Evolutionary conservation across 2,329 filamentous ascomycete species (phyloP).

Genomic region (Tolypocladium sp.): DNA sequence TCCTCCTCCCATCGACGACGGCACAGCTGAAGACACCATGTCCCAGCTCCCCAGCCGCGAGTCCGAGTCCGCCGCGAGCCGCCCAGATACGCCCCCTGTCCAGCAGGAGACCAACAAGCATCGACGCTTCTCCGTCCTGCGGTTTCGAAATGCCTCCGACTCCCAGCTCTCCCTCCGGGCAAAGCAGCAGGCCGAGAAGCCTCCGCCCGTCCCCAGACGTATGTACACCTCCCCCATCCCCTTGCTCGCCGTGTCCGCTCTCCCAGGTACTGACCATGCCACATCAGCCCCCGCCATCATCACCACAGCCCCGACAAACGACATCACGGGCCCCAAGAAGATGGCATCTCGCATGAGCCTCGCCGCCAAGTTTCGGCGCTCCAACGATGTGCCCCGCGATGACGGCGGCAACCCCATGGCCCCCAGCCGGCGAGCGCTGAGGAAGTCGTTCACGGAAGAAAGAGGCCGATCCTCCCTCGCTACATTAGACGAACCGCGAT

Average conservation of each 20-base stretch:
- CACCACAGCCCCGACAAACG: slow-evolving; percentile 78
- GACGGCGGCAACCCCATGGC: slow-evolving; percentile 8
- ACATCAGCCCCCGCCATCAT: slow-evolving; percentile 64
- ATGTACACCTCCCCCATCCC: slow-evolving; percentile 19
- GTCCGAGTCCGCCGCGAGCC: slow-evolving; percentile 13
- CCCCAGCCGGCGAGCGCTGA: slow-evolving; percentile 8
- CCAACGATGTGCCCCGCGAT: slow-evolving; percentile 34
- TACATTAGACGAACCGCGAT: slow-evolving; percentile 47
- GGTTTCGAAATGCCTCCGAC: slow-evolving; percentile 88
- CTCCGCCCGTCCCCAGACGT: slow-evolving; percentile 51
- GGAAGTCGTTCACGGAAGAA: slow-evolving; percentile 37
- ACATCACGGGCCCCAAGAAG: slow-evolving; percentile 43
- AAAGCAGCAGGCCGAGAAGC: slow-evolving; percentile 54
- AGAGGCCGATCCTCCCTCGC: slow-evolving; percentile 19
- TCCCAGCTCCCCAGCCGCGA: slow-evolving; percentile 14
- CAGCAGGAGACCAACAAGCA: slow-evolving; percentile 48
- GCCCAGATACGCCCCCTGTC: slow-evolving; percentile 35
- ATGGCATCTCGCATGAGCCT: slow-evolving; percentile 47
- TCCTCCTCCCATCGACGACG: neutral
- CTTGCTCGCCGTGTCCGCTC: slow-evolving; percentile 2
- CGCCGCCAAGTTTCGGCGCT: slow-evolving; percentile 41
- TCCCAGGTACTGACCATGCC: slow-evolving; percentile 10
- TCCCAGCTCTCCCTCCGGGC: slow-evolving; percentile 72
- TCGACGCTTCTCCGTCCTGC: slow-evolving; percentile 61
- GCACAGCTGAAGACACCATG: slow-evolving; percentile 5